Conservation (phyloP, 352 stramenopile genomes). For the Globisporangium ultimum region DNA sequence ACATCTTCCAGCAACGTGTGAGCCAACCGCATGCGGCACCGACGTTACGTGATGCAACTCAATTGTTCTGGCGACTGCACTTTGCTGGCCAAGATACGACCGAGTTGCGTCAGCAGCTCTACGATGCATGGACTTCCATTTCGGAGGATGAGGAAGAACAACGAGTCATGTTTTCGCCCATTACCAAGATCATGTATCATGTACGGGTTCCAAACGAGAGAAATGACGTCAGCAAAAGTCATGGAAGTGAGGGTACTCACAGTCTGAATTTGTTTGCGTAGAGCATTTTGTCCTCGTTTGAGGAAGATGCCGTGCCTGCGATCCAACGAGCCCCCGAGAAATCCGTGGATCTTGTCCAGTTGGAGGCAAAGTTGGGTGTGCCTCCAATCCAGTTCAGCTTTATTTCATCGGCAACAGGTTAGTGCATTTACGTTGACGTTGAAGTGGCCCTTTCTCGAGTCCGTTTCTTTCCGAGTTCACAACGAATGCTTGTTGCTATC, state of each 20-base stretch:
- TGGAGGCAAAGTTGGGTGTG: conserved; percentile 39
- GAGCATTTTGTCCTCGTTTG: conserved; percentile 58
- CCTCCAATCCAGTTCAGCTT: conserved; percentile 63
- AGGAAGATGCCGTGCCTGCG: conserved; percentile 19
- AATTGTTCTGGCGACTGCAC: conserved; percentile 82
- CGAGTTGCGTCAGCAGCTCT: conserved; percentile 54
- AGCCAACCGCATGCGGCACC: conserved; percentile 45
- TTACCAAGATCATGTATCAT: conserved; percentile 53
- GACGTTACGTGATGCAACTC: conserved; percentile 68
- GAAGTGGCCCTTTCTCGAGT: background rate
- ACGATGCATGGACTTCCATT: conserved; percentile 46
- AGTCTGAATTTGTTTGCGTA: conserved; percentile 16
- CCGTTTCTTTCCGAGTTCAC: background rate
- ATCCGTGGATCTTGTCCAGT: conserved; percentile 36
- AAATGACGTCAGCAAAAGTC: background rate
- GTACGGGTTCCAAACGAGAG: conserved; percentile 24
- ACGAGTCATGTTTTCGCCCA: conserved; percentile 34
- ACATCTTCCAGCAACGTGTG: conserved; percentile 52
- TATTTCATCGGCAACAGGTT: conserved; percentile 18
- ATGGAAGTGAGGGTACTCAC: background rate
- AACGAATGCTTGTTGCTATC: background rate
- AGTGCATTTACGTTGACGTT: background rate
- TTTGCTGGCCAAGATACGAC: conserved; percentile 64
- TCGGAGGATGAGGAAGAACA: conserved; percentile 24
- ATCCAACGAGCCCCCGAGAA: conserved; percentile 18